phyloP scores from a whole-genome alignment of 2,329 filamentous ascomycete species.

The Blumeriella jaapii region DNA sequence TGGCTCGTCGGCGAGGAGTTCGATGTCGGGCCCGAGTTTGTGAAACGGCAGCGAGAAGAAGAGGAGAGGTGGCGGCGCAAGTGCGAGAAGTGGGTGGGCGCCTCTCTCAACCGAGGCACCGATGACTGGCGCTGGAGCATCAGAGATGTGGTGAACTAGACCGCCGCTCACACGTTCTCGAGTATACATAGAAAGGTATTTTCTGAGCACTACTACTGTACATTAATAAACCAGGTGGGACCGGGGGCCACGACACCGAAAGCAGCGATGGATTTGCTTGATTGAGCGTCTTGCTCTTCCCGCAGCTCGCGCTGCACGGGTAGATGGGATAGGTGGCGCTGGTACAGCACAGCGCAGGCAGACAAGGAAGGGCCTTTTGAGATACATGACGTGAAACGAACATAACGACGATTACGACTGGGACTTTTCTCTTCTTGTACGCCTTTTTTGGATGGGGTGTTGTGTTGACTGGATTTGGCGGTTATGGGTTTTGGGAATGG shows the following conservation, averaged over 20 bases:
- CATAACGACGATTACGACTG: slow-evolving; percentile 8
- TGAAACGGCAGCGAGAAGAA: slow-evolving; percentile 78
- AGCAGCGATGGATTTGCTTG: too few relatives aligned
- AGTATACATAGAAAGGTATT: background rate
- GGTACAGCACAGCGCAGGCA: too few relatives aligned
- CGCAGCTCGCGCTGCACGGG: too few relatives aligned
- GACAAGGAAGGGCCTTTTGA: slow-evolving; percentile 1
- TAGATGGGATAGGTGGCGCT: too few relatives aligned
- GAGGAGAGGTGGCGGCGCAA: slow-evolving; percentile 85
- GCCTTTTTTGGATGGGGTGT: background rate
- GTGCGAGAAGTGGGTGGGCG: slow-evolving; percentile 72
- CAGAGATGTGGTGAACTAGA: slow-evolving; percentile 39
- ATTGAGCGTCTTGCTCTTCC: too few relatives aligned
- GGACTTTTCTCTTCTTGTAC: slow-evolving; percentile 1
- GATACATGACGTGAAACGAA: slow-evolving; percentile 5
- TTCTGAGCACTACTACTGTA: background rate
- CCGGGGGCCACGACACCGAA: too few relatives aligned
- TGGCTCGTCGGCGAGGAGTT: slow-evolving; percentile 93
- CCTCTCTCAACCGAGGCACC: slow-evolving; percentile 37
- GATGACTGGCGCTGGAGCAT: slow-evolving; percentile 71
- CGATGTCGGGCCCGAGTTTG: slow-evolving; percentile 90
- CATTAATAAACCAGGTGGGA: too few relatives aligned
- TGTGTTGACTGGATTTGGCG: background rate
- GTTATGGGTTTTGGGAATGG: background rate
- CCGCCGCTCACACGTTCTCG: background rate